Evolutionary conservation across 345 rosid species (phyloP), one percentile per base, ranked within the genome.

Genomic region (Syzygium jambos): DNA sequence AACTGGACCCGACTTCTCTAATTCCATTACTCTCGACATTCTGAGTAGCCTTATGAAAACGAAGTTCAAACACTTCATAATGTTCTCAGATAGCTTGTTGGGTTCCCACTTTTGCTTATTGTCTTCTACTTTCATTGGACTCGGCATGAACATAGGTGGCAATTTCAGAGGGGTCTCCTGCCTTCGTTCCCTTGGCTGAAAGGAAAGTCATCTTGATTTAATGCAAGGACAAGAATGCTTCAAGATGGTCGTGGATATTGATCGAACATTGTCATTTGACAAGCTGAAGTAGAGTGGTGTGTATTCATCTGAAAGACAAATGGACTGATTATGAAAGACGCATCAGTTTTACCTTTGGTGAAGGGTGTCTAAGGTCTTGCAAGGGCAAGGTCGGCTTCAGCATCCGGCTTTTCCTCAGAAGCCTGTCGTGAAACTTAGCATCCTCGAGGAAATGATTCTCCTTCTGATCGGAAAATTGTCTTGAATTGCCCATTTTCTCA

Each of bases 1-100:
- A 86, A 95, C 78, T 0, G 95, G 93, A 4, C 98, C 96, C 19
- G 93, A 86, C 87, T 94, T 96, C 87, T 97, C 99, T 41, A 97
- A 87, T 52, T 97, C 98, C 91, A 92, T 92, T 78, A 95, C 96
- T 90, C 98, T 93, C 83, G 98, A 94, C 87, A 98, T 95, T 90
- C 98, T 93, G 29, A 97, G 95, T 16, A 96, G 93, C 88, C 98
- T 94, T 17, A 95, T 91, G 85, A 92, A 95, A 84, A 97, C 92
- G 91, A 96, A 94, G 89, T 92, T 95, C 85, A 97, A 91, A 89
- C 98, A 97, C 90, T 92, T 95, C 94, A 97, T 92, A 84, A 95
- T 95, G 89, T 93, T 94, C 91, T 96, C 98, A 1, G 99, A 95
- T 21, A 97, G 93, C 92, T 95, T 96, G 93, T 96, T 96, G 51